Percentiles rank a stretch among this genome's conserved stretches.
Conservation (phyloP, 1,284 basidiomycete genomes). For the Pseudozyma sp. region DNA sequence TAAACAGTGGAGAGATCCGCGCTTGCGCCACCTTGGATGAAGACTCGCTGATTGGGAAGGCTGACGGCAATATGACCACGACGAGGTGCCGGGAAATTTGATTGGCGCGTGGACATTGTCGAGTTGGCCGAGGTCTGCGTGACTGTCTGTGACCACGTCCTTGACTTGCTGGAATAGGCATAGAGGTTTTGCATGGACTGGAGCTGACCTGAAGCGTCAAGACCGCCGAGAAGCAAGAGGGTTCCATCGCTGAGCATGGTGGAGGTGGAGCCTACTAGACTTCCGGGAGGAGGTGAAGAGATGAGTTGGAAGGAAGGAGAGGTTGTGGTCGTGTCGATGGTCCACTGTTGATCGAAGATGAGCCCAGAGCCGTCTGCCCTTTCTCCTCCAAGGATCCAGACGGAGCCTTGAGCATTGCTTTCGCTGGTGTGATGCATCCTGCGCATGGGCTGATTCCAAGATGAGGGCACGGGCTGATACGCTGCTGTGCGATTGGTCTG, state of each 20-base stretch:
- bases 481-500: constrained; percentile 15
- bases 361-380: constrained; percentile 57
- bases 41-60: constrained; percentile 55
- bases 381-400: constrained; percentile 61
- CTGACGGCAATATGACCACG: constrained; percentile 60
- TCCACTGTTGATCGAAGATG: constrained; percentile 50
- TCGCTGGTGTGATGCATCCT: constrained; percentile 56
- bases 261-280: constrained; percentile 50
- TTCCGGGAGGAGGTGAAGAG: constrained; percentile 30
- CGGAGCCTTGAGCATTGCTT: constrained; percentile 34
- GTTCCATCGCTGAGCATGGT: constrained; percentile 62
- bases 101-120: constrained; percentile 4
- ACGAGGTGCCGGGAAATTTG: constrained; percentile 45
- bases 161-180: constrained; percentile 35
- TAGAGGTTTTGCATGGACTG: constrained; percentile 51
- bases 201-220: constrained; percentile 42
- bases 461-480: constrained; percentile 21
- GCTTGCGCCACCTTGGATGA: constrained; percentile 61
- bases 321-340: constrained; percentile 15
- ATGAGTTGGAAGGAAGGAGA: constrained; percentile 28
- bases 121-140: constrained; percentile 10
- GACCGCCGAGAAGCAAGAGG: constrained; percentile 55
- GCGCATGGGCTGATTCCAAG: constrained; percentile 59
- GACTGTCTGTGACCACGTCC: constrained; percentile 40
- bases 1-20: constrained; percentile 56